These are phyloP conservation scores for Solanum virginianum DNA, from an alignment of 257 asterid genomes.

Conservation along the genomic window DNA sequence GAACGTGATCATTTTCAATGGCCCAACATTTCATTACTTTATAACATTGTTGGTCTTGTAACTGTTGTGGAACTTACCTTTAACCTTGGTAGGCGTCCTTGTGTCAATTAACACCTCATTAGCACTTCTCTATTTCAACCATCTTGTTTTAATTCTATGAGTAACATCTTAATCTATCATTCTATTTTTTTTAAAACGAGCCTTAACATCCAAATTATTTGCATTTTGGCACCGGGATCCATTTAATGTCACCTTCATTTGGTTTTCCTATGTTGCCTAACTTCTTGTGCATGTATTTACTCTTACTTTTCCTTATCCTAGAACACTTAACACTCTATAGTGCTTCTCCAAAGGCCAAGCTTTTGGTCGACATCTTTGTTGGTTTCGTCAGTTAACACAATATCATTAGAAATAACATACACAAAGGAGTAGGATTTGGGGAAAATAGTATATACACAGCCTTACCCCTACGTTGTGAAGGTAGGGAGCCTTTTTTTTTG, in stretches of 20 bases:
- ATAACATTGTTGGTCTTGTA: not conserved
- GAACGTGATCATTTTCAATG: not conserved
- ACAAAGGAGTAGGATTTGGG: not conserved
- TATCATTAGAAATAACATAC: not conserved
- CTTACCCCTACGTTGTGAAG: too few species aligned
- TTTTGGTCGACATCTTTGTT: not conserved
- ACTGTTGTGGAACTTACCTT: not conserved
- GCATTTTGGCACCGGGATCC: not conserved
- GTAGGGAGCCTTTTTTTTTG: too few species aligned
- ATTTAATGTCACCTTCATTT: not conserved
- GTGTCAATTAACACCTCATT: not conserved
- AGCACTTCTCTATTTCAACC: not conserved
- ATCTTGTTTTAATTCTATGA: too few species aligned
- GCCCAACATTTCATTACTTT: not conserved
- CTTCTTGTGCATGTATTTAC: not conserved
- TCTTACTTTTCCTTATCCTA: not conserved
- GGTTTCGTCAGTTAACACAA: not conserved
- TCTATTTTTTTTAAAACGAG: not conserved
- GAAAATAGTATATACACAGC: too few species aligned
- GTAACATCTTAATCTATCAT: not conserved
- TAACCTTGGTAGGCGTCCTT: not conserved
- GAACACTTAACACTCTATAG: not conserved
- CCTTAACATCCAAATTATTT: not conserved
- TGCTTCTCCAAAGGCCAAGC: not conserved
- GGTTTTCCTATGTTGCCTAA: not conserved